Percentiles rank a stretch among this genome's conserved stretches.
Evolutionary conservation across 257 asterid genomes (phyloP).

Genomic region (Nicotiana undulata): DNA sequence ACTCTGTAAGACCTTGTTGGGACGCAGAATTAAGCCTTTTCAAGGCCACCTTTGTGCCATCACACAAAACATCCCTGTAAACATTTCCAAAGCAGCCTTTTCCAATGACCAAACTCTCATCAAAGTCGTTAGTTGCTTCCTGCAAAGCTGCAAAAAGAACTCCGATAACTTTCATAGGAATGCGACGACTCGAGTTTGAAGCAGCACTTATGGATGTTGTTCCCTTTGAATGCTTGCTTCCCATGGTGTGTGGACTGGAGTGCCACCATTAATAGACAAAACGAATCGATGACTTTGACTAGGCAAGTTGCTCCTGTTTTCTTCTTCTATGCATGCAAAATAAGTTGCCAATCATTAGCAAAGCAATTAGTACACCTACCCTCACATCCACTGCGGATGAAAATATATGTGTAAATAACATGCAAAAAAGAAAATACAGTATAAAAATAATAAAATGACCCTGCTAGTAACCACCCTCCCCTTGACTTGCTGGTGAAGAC

Average conservation of each 20-base stretch:
- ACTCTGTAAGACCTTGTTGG: not conserved
- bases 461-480: no score
- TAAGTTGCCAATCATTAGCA: slow-evolving; percentile 25
- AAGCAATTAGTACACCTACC: slow-evolving; percentile 31
- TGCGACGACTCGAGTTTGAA: not conserved
- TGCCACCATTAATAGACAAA: not conserved
- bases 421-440: no score
- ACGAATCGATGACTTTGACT: not conserved
- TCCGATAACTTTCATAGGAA: not conserved
- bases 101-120: not conserved
- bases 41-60: slow-evolving; percentile 17
- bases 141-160: not conserved
- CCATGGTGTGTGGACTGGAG: not conserved
- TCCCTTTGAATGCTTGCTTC: not conserved
- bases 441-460: no score
- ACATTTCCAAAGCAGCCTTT: slow-evolving; percentile 11
- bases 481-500: no score
- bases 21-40: not conserved
- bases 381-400: not conserved
- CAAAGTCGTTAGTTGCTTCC: not conserved
- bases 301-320: slow-evolving; percentile 11
- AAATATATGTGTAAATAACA: no score
- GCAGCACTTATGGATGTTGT: not conserved
- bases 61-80: slow-evolving; percentile 3
- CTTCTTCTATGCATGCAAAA: slow-evolving; percentile 31